Evolutionary conservation across 129 eudicot genomes (phyloP).

Genomic region (Helichrysum umbraculigerum): DNA sequence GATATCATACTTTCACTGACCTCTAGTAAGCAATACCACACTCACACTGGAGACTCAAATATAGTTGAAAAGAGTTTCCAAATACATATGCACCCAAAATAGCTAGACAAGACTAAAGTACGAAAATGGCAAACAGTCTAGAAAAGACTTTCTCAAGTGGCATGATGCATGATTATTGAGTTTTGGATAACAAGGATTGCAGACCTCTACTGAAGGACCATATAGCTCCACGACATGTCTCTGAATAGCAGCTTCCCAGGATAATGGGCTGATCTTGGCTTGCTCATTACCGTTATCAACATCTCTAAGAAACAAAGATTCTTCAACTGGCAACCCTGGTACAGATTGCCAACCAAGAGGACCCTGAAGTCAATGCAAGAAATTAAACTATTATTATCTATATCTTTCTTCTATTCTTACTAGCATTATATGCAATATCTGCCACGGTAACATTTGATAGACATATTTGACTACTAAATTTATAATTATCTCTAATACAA

Average conservation of each 20-base stretch:
- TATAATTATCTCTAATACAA: not conserved
- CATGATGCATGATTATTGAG: constrained; percentile 18
- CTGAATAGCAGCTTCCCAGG: constrained; percentile 96
- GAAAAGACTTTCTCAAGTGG: constrained; percentile 3
- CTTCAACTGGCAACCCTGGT: constrained; percentile 67
- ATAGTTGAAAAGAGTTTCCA: not conserved
- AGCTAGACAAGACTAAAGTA: not conserved
- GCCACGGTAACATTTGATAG: not conserved
- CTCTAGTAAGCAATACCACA: not conserved
- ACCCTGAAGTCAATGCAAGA: constrained; percentile 56
- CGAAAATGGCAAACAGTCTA: not conserved
- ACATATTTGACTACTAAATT: not conserved
- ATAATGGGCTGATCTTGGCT: constrained; percentile 62
- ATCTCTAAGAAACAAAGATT: constrained; percentile 51
- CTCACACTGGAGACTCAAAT: not conserved
- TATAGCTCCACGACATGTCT: constrained; percentile 73
- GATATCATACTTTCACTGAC: not conserved
- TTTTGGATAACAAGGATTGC: constrained; percentile 15
- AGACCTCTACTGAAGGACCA: constrained; percentile 78
- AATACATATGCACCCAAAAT: not conserved
- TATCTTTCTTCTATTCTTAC: not conserved
- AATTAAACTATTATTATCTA: constrained; percentile 16
- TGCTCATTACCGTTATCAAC: constrained; percentile 50
- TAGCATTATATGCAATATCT: not conserved
- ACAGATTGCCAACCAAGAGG: constrained; percentile 92